These are phyloP conservation scores for Saccharomycopsis sp. DNA, from an alignment of 805 yeast species.

Conservation along the genomic window DNA sequence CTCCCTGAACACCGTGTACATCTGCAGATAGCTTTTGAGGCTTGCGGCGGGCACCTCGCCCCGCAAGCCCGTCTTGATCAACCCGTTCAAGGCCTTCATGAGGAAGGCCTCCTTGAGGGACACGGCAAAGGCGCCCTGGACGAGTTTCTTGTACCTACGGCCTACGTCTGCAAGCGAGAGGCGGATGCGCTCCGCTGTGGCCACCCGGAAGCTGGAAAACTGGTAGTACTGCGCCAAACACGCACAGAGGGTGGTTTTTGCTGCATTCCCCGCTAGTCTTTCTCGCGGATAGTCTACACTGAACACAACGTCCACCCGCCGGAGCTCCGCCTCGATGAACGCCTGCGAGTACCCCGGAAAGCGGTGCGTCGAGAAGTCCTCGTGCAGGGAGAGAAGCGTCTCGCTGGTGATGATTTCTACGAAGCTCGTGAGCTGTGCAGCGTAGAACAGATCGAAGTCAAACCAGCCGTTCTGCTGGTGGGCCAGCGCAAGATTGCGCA, in stretches of 20 bases:
- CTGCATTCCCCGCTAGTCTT: neutral
- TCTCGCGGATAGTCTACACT: neutral
- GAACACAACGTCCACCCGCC: neutral
- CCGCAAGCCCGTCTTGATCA: neutral
- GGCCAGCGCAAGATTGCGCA: neutral
- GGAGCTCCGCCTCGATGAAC: neutral
- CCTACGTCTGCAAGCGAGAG: neutral
- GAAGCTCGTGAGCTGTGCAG: neutral
- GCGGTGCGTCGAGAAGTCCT: neutral
- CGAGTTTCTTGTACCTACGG: neutral
- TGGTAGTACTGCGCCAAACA: neutral
- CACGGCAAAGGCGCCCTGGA: neutral
- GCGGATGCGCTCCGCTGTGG: neutral
- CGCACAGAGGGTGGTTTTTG: neutral
- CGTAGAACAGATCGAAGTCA: neutral
- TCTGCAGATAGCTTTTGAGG: neutral
- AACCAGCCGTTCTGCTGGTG: neutral
- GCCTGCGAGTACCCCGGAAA: neutral
- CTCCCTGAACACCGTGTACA: neutral
- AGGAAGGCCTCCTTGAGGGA: neutral
- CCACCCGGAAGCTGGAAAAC: neutral
- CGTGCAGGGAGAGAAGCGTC: neutral
- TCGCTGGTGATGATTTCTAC: neutral
- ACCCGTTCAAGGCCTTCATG: neutral
- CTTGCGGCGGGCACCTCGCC: neutral